Evolutionary conservation across 805 yeast species (phyloP), one percentile per base, ranked within the genome.

Genomic region (Candida krabiensis): DNA sequence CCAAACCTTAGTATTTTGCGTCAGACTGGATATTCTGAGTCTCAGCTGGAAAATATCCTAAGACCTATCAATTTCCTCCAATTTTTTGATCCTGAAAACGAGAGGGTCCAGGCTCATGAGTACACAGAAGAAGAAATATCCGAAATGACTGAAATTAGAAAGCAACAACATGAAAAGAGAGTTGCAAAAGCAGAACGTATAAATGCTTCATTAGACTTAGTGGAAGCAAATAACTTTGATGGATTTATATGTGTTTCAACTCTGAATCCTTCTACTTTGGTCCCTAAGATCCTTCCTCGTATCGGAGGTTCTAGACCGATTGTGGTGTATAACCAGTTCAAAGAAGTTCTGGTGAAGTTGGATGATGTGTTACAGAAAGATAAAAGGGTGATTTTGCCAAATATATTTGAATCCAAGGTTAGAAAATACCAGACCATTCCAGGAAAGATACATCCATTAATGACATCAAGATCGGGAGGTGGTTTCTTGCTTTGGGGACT

Each of bases 391-490:
- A 67, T 93, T 50, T 91, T 93, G 0, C 95, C 97, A 4, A 77
- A 87, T 12, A 78, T 91, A 16, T 71, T 76, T 45, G 96, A 90
- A 60, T 78, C 95, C 1, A 72, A 86, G 45, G 93, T 85, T 9
- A 76, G 97, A 47, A 82, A 81, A 34, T 90, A 84, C 59, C 99
- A 93, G 67, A 88, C 97, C 3, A 79, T 91, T 19, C 87, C 95
- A 14, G 99, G 98, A 6, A 80, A 95, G 57, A 69, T 91, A 54
- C 99, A 93, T 61, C 99, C 99, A 0, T 57, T 82, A 43, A 93
- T 93, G 99, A 86, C 97, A 0, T 80, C 83, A 73, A 75, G 87
- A 53, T 89, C 96, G 5, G 90, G 84, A 41, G 98, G 97, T 23
- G 99, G 99, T 0, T 91, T 79, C 59, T 59, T 93, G 2, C 66